These are phyloP conservation scores for Lenwebbia sp. DNA, from an alignment of 345 rosid species.

Conservation along the genomic window DNA sequence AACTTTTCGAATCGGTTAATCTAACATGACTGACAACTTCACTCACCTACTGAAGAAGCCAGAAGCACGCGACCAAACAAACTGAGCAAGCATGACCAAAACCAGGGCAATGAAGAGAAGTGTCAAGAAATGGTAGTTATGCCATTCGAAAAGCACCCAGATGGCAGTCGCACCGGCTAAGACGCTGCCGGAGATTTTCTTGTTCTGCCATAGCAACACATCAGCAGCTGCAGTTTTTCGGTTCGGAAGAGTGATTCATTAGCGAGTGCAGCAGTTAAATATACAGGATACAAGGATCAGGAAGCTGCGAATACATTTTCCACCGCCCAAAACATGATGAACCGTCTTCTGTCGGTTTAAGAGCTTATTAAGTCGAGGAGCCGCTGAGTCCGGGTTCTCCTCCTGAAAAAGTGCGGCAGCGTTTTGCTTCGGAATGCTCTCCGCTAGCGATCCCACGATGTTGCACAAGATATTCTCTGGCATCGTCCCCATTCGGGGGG, in stretches of 20 bases:
- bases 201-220: constrained; percentile 89
- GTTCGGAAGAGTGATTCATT: not conserved
- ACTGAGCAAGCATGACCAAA: constrained; percentile 76
- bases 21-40: not conserved
- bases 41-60: constrained; percentile 51
- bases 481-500: constrained; percentile 42
- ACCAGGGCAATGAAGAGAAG: constrained; percentile 52
- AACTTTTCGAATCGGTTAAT: not conserved
- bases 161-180: constrained; percentile 57
- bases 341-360: constrained; percentile 78
- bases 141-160: constrained; percentile 91
- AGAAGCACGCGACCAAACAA: constrained; percentile 67
- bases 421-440: constrained; percentile 45
- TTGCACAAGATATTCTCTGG: constrained; percentile 55
- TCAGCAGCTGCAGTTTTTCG: constrained; percentile 68
- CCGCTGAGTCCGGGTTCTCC: constrained; percentile 26
- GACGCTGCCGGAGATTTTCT: constrained; percentile 73
- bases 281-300: not conserved
- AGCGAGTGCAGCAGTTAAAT: not conserved
- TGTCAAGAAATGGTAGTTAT: constrained; percentile 67
- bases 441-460: constrained; percentile 57
- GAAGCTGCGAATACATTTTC: constrained; percentile 50
- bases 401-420: constrained; percentile 49
- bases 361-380: constrained; percentile 44
- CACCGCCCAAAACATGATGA: constrained; percentile 77